A percentile compares a stretch with the other conserved stretches of the same genome.
Conservation (phyloP, 2,329 filamentous ascomycete genomes). For the Phialocephala subalpina region DNA sequence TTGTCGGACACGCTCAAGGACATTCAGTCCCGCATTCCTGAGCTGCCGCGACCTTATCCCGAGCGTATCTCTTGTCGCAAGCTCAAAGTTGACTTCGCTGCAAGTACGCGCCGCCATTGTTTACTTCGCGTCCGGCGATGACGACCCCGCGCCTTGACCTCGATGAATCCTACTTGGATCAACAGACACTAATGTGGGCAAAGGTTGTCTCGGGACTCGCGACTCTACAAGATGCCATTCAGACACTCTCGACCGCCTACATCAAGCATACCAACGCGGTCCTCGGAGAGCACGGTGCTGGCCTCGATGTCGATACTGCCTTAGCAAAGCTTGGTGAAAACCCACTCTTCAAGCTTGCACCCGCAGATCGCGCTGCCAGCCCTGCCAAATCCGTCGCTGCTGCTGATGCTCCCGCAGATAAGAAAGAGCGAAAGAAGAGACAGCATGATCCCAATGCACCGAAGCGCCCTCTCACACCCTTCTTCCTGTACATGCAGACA, state of each 20-base stretch:
- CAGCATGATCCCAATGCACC: slow-evolving; percentile 91
- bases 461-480: slow-evolving; percentile 92
- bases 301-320: slow-evolving; percentile 50
- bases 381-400: slow-evolving; percentile 37
- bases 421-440: slow-evolving; percentile 91
- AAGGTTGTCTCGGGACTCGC: slow-evolving; percentile 81
- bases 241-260: slow-evolving; percentile 83
- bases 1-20: slow-evolving; percentile 26
- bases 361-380: slow-evolving; percentile 46
- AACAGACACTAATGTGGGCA: slow-evolving; percentile 39
- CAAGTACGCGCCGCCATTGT: slow-evolving; percentile 40
- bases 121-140: slow-evolving; percentile 33
- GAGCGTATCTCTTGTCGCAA: slow-evolving; percentile 20
- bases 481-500: slow-evolving; percentile 93
- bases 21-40: slow-evolving; percentile 26
- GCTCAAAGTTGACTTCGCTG: slow-evolving; percentile 27
- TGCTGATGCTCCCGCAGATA: slow-evolving; percentile 61
- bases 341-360: slow-evolving; percentile 46
- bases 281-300: slow-evolving; percentile 67
- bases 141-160: slow-evolving; percentile 28
- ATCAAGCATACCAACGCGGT: slow-evolving; percentile 88
- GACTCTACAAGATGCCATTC: slow-evolving; percentile 80
- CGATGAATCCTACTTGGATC: slow-evolving; percentile 28
- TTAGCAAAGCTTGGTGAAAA: slow-evolving; percentile 55
- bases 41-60: slow-evolving; percentile 35